phyloP scores from a whole-genome alignment of 1,284 basidiomycete species.

The Cutaneotrichosporon cutaneum region DNA sequence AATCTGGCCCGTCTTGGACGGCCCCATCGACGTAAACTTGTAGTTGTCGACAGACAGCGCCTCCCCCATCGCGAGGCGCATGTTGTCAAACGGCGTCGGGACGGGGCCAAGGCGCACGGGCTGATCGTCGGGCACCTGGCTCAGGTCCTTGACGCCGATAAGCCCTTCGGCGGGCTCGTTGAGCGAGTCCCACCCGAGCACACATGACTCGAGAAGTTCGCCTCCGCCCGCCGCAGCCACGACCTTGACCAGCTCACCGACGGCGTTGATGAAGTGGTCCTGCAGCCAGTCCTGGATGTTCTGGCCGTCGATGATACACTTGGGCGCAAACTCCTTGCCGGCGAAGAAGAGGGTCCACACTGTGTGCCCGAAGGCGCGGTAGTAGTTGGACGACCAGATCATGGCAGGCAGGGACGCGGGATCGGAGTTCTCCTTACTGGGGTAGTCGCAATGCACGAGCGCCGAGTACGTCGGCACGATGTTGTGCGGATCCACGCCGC shows the following conservation, averaged over 20 bases:
- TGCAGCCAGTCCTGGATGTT: slow-evolving; percentile 97
- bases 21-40: slow-evolving; percentile 77
- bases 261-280: slow-evolving; percentile 76
- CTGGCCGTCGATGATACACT: slow-evolving; percentile 82
- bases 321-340: slow-evolving; percentile 82
- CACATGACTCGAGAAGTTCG: slow-evolving; percentile 71
- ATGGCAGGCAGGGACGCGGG: slow-evolving; percentile 80
- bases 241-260: slow-evolving; percentile 69
- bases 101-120: slow-evolving; percentile 79
- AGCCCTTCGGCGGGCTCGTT: slow-evolving; percentile 93
- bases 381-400: slow-evolving; percentile 97
- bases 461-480: slow-evolving; percentile 82
- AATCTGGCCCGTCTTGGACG: slow-evolving; percentile 68
- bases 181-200: slow-evolving; percentile 95
- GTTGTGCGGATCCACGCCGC: slow-evolving; percentile 82
- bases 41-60: slow-evolving; percentile 81
- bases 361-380: slow-evolving; percentile 81
- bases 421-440: slow-evolving; percentile 59
- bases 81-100: slow-evolving; percentile 79
- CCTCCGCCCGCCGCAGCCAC: slow-evolving; percentile 68
- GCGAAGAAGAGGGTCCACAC: slow-evolving; percentile 94
- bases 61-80: slow-evolving; percentile 84
- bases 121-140: slow-evolving; percentile 63
- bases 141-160: slow-evolving; percentile 73
- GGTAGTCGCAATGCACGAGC: slow-evolving; percentile 86